phyloP scores from a whole-genome alignment of 2,329 filamentous ascomycete genomes.

The Rachicladosporium sp. region DNA sequence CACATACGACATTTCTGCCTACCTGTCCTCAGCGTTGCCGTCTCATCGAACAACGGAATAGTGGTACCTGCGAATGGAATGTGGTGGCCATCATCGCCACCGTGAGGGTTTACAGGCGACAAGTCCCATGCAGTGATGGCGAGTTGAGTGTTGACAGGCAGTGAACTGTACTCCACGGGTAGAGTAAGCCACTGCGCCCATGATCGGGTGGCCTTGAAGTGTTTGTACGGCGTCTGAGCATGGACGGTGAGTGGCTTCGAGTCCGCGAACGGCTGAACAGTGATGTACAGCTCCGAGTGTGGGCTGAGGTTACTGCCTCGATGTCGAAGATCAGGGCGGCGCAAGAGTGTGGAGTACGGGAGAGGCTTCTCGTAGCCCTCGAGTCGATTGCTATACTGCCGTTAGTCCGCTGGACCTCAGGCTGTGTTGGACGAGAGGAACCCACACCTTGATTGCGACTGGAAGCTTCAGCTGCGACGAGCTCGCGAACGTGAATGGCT shows the following conservation, averaged over 20 bases:
- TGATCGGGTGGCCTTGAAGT: constrained; percentile 60
- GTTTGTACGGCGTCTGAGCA: constrained; percentile 82
- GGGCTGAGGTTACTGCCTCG: constrained; percentile 74
- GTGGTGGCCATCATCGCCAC: constrained; percentile 61
- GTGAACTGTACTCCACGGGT: constrained; percentile 69
- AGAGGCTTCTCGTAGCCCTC: constrained; percentile 68
- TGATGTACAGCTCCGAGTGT: constrained; percentile 82
- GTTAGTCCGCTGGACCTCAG: constrained; percentile 5
- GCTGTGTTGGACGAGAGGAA: constrained; percentile 7
- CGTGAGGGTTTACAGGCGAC: constrained; percentile 61
- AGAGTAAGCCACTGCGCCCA: constrained; percentile 97
- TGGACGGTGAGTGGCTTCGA: constrained; percentile 90
- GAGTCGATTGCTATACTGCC: constrained; percentile 43
- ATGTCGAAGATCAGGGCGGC: constrained; percentile 69
- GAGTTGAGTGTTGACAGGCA: constrained; percentile 70
- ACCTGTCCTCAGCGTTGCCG: constrained; percentile 83
- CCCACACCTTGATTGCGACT: constrained; percentile 51
- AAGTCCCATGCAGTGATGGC: constrained; percentile 94
- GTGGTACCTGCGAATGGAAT: constrained; percentile 93
- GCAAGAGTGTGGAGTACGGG: constrained; percentile 65
- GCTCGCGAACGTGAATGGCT: constrained; percentile 89
- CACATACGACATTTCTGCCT: constrained; percentile 83
- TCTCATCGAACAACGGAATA: constrained; percentile 77
- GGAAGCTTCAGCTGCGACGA: constrained; percentile 73
- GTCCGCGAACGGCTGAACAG: constrained; percentile 86